Conservation (phyloP, 1,139 yeast species). For the Saccharomyces hybrid region DNA sequence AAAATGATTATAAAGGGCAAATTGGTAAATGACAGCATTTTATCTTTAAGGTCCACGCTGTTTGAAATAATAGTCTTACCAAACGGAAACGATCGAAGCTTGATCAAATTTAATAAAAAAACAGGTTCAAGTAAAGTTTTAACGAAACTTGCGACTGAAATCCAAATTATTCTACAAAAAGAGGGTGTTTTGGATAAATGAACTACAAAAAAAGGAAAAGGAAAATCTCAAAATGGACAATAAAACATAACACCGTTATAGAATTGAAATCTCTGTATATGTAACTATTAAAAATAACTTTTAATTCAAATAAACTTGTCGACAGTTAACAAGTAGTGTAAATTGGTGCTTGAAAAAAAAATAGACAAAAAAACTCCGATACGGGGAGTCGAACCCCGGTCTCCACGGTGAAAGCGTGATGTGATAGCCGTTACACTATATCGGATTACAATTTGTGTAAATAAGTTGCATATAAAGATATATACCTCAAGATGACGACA, state of each 20-base stretch:
- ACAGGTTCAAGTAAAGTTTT: slow-evolving; percentile 63
- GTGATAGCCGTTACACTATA: slow-evolving; percentile 1
- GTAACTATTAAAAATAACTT: too few species aligned
- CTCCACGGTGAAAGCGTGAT: too few species aligned
- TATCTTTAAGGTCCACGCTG: slow-evolving; percentile 57
- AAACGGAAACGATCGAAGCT: slow-evolving; percentile 35
- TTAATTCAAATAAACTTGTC: too few species aligned
- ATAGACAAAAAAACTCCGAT: too few species aligned
- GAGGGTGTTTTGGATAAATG: slow-evolving; percentile 32
- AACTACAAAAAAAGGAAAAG: too few species aligned
- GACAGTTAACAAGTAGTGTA: too few species aligned
- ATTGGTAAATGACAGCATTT: slow-evolving; percentile 52
- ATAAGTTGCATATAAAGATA: too few species aligned
- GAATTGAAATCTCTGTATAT: neutral
- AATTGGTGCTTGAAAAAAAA: too few species aligned
- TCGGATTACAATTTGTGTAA: neutral
- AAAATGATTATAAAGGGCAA: slow-evolving; percentile 48
- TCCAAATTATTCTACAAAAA: slow-evolving; percentile 38
- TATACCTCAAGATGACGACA: too few species aligned
- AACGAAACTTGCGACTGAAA: slow-evolving; percentile 48
- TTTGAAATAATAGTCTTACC: slow-evolving; percentile 48
- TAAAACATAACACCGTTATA: neutral
- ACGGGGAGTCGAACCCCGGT: slow-evolving; percentile 2
- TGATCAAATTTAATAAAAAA: slow-evolving; percentile 46
- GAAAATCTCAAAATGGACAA: neutral